Percentiles rank a stretch among this genome's conserved stretches.
Conservation (phyloP, 208 protist genomes). For the Acanthamoeba triangularis region DNA sequence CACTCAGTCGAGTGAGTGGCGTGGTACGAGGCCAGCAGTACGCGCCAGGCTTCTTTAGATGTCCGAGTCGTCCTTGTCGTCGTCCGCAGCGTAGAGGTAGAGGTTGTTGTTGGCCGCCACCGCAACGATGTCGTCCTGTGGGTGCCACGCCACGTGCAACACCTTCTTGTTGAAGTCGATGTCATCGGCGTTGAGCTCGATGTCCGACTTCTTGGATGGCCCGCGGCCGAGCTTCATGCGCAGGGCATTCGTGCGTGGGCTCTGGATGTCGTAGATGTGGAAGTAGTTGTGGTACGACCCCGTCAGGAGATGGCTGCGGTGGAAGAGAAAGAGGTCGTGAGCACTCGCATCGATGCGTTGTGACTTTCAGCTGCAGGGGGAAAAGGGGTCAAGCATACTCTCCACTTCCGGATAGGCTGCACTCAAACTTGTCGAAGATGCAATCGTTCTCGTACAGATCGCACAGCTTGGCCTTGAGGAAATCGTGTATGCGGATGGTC, state of each 20-base stretch:
- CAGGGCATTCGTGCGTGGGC: constrained; percentile 78
- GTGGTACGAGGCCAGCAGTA: too few species aligned
- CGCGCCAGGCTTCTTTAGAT: not conserved
- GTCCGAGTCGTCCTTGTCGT: constrained; percentile 43
- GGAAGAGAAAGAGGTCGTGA: not conserved
- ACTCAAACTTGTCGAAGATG: constrained; percentile 97
- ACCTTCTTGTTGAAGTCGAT: constrained; percentile 92
- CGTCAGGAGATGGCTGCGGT: constrained; percentile 88
- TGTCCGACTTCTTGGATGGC: constrained; percentile 77
- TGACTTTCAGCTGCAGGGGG: not conserved
- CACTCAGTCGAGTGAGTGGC: not conserved
- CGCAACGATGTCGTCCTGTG: constrained; percentile 91
- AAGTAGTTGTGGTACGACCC: constrained; percentile 94
- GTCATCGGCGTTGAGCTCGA: constrained; percentile 84
- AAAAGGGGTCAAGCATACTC: constrained; percentile 61
- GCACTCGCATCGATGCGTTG: not conserved
- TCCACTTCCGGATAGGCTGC: constrained; percentile 86
- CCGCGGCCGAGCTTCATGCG: constrained; percentile 79
- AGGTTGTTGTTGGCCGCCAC: constrained; percentile 91
- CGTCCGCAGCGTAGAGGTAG: constrained; percentile 89
- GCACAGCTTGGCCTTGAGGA: constrained; percentile 92
- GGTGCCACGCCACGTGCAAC: constrained; percentile 91
- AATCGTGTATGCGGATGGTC: constrained; percentile 93
- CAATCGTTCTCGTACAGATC: constrained; percentile 96
- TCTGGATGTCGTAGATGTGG: constrained; percentile 93